phyloP scores from a whole-genome alignment of 2,329 filamentous ascomycete species.

The Scopulariopsis brevicaulis region DNA sequence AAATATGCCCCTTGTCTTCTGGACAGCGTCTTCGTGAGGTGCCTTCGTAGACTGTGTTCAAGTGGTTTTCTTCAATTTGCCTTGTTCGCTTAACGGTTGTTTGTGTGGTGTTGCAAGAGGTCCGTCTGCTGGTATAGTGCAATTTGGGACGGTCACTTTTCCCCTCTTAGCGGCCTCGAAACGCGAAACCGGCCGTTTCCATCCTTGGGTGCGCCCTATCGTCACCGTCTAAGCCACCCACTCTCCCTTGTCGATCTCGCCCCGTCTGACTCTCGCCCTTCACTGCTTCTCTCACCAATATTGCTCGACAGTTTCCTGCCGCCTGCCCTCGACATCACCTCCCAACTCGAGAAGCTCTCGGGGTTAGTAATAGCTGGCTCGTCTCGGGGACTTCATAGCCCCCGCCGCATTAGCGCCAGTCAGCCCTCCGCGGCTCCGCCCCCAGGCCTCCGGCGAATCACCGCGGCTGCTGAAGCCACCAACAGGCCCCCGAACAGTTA shows the following conservation, averaged over 20 bases:
- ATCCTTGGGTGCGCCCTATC: not conserved
- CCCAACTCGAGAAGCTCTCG: not conserved
- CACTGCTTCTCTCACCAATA: not conserved
- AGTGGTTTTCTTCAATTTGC: too few relatives aligned
- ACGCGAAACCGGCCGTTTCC: slow-evolving; percentile 4
- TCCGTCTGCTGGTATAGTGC: not conserved
- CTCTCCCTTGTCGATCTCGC: slow-evolving; percentile 2
- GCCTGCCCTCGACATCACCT: not conserved
- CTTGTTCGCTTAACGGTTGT: not conserved
- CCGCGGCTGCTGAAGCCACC: not conserved
- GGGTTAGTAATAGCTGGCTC: not conserved
- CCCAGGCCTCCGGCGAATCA: slow-evolving; percentile 1
- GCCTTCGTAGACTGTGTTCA: not conserved
- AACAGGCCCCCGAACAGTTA: not conserved
- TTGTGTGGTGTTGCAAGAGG: not conserved
- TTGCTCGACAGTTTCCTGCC: not conserved
- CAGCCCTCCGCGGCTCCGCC: not conserved
- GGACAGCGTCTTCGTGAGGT: not conserved
- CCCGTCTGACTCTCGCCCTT: not conserved
- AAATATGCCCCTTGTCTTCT: not conserved
- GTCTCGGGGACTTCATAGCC: not conserved
- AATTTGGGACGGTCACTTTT: not conserved
- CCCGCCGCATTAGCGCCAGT: not conserved
- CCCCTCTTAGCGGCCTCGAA: slow-evolving; percentile 1
- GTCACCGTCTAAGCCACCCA: not conserved